Conservation (phyloP, 768 basidiomycete species). For the Tylopilus cervinicoccineus region DNA sequence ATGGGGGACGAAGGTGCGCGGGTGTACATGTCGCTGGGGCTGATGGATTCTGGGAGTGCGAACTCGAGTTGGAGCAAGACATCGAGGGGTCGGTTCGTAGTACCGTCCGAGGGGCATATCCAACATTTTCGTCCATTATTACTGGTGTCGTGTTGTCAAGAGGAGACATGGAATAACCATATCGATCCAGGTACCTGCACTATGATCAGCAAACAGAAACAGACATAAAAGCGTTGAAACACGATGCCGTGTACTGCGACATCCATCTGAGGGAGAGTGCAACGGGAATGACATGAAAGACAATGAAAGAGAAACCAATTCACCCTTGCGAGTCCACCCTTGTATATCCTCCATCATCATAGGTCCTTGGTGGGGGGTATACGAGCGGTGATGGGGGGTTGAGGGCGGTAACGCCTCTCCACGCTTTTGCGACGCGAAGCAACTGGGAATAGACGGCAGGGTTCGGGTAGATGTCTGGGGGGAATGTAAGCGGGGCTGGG, state of each 20-base stretch:
- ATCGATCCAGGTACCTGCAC: constrained; percentile 25
- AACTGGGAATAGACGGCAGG: constrained; percentile 45
- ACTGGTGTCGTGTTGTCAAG: constrained; percentile 34
- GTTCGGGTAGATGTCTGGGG: constrained; percentile 26
- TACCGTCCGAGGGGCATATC: constrained; percentile 22
- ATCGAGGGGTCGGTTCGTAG: constrained; percentile 13
- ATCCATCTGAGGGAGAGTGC: background rate
- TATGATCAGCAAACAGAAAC: constrained; percentile 15
- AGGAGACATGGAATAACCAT: constrained; percentile 27
- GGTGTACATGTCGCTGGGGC: constrained; percentile 17
- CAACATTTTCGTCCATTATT: constrained; percentile 27
- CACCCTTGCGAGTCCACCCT: constrained; percentile 28
- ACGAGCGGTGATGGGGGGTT: constrained; percentile 23
- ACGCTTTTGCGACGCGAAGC: constrained; percentile 55
- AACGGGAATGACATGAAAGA: background rate
- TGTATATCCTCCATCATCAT: constrained; percentile 17
- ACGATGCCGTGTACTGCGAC: constrained; percentile 15
- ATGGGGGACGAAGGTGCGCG: constrained; percentile 28
- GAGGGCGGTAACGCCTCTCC: constrained; percentile 67
- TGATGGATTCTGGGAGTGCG: constrained; percentile 5
- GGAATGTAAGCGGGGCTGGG: constrained; percentile 36
- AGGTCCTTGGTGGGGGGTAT: constrained; percentile 22
- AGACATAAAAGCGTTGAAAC: constrained; percentile 10
- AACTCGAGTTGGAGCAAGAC: constrained; percentile 7
- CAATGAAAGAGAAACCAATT: constrained; percentile 9